These are phyloP conservation scores for Isabelozyma gotoi DNA, from an alignment of 805 yeast genomes.

Conservation along the genomic window DNA sequence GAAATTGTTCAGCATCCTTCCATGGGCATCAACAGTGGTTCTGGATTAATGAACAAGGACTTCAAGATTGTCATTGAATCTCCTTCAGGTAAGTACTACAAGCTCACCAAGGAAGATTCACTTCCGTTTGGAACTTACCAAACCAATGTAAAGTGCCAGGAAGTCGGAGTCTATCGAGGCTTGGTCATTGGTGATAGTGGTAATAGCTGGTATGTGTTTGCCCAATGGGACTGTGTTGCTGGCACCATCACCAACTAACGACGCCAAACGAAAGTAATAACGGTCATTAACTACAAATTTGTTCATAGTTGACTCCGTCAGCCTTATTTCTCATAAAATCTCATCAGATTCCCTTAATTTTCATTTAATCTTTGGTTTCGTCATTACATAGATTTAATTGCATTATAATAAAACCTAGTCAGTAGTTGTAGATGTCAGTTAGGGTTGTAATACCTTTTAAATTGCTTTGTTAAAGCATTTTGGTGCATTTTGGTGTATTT, in stretches of 20 bases:
- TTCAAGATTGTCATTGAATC: slow-evolving; percentile 71
- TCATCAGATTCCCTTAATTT: not conserved
- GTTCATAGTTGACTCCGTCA: slow-evolving; percentile 1
- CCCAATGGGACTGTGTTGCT: slow-evolving; percentile 77
- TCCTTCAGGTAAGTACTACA: slow-evolving; percentile 78
- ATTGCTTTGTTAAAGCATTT: no score
- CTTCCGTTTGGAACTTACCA: slow-evolving; percentile 58
- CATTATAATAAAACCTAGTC: not conserved
- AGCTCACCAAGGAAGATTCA: slow-evolving; percentile 51
- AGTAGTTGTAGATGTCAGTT: not conserved
- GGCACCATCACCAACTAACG: slow-evolving; percentile 11
- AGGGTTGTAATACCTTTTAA: not conserved
- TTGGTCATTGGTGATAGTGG: slow-evolving; percentile 77
- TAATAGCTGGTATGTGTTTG: slow-evolving; percentile 81
- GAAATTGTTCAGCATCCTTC: slow-evolving; percentile 62
- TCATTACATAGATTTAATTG: not conserved
- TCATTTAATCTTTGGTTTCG: not conserved
- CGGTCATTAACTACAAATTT: no score
- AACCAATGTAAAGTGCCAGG: slow-evolving; percentile 59
- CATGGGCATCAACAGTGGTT: slow-evolving; percentile 42
- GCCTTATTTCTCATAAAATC: not conserved
- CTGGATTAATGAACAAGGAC: slow-evolving; percentile 37
- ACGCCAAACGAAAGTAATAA: no score
- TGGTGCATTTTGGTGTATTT: not conserved
- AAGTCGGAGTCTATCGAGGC: slow-evolving; percentile 81